These are phyloP conservation scores for Ananas comosus DNA, from an alignment of 176 grass and related monocot species.

Conservation along the genomic window DNA sequence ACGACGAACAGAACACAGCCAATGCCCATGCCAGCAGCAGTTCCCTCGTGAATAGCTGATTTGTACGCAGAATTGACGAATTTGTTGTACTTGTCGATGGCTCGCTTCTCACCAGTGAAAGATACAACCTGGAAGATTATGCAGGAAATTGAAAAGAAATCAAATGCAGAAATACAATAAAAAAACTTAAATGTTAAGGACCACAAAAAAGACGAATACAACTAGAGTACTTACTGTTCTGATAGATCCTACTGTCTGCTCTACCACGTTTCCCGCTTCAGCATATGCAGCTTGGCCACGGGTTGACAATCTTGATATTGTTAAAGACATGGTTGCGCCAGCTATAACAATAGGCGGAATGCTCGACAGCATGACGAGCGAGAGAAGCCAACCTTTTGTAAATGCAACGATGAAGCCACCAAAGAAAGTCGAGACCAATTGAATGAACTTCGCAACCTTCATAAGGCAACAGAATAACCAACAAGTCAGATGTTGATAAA, in stretches of 20 bases:
- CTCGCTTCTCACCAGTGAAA: slow-evolving; percentile 66
- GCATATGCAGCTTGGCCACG: slow-evolving; percentile 52
- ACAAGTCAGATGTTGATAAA: not conserved
- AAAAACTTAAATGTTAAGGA: not conserved
- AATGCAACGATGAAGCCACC: slow-evolving; percentile 52
- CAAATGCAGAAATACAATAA: not conserved
- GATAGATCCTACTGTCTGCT: slow-evolving; percentile 65
- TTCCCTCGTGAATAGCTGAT: slow-evolving; percentile 40
- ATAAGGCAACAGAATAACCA: slow-evolving; percentile 1
- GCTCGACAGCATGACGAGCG: slow-evolving; percentile 47
- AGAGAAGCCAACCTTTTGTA: slow-evolving; percentile 52
- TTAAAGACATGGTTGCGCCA: slow-evolving; percentile 38
- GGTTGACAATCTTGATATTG: slow-evolving; percentile 44
- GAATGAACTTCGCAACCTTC: slow-evolving; percentile 55
- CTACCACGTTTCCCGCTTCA: slow-evolving; percentile 62
- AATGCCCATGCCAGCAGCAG: slow-evolving; percentile 36
- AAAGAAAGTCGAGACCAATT: slow-evolving; percentile 46
- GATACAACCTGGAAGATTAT: slow-evolving; percentile 46
- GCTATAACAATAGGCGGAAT: slow-evolving; percentile 44
- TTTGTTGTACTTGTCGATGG: slow-evolving; percentile 46
- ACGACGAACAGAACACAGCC: slow-evolving; percentile 41
- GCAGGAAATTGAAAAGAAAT: not conserved
- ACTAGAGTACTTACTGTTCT: slow-evolving; percentile 42
- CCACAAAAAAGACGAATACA: not conserved
- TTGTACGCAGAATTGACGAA: slow-evolving; percentile 43